Conservation (phyloP, 257 asterid genomes). For the Rubia yunnanensis region DNA sequence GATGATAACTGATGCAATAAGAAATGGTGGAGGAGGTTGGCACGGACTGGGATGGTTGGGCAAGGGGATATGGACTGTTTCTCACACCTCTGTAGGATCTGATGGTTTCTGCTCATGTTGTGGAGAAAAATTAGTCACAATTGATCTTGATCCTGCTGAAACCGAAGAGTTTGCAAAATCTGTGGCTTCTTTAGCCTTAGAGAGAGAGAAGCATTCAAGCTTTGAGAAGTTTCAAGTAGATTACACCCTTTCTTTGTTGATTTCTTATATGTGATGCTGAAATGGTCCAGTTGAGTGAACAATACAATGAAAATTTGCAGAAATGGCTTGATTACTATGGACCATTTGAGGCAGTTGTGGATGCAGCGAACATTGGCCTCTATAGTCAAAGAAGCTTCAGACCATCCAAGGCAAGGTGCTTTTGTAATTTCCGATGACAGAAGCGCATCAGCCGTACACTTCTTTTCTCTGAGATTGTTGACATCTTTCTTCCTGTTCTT, state of each 20-base stretch:
- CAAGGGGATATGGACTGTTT: constrained; percentile 57
- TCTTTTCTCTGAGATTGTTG: constrained; percentile 2
- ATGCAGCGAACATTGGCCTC: constrained; percentile 83
- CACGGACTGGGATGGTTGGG: constrained; percentile 92
- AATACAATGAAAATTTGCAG: constrained; percentile 34
- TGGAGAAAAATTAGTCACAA: constrained; percentile 54
- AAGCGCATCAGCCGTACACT: not conserved
- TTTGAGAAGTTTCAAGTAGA: constrained; percentile 81
- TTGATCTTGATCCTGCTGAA: constrained; percentile 77
- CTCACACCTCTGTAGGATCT: constrained; percentile 39
- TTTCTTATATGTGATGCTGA: constrained; percentile 10
- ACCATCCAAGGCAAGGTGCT: constrained; percentile 55
- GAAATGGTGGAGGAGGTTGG: constrained; percentile 84
- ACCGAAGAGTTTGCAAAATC: constrained; percentile 67
- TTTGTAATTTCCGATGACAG: constrained; percentile 7
- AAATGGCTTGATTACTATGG: constrained; percentile 83
- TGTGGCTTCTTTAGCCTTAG: constrained; percentile 60
- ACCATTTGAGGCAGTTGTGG: constrained; percentile 85
- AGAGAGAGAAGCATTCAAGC: constrained; percentile 54
- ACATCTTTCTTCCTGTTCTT: constrained; percentile 10
- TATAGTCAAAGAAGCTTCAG: constrained; percentile 56
- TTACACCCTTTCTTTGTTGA: constrained; percentile 3
- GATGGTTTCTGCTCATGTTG: constrained; percentile 68
- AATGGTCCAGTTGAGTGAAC: constrained; percentile 18
- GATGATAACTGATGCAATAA: constrained; percentile 34